These are phyloP conservation scores for Sporothrix phasma DNA, from an alignment of 2,329 filamentous ascomycete genomes.

Conservation along the genomic window DNA sequence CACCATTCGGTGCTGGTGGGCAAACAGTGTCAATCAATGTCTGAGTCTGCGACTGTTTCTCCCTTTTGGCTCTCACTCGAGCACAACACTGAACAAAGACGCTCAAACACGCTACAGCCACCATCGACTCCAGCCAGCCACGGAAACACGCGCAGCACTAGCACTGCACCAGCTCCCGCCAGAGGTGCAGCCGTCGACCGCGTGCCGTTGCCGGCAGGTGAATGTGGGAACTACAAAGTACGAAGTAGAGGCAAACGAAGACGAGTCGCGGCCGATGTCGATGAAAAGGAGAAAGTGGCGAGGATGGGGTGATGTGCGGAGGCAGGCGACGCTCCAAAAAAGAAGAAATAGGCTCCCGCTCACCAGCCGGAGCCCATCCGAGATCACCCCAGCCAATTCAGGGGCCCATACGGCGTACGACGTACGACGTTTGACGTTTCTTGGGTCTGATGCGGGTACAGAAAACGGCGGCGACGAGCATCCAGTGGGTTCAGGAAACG, in stretches of 20 bases:
- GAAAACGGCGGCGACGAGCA: too few relatives aligned
- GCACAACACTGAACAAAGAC: not conserved
- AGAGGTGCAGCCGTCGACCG: not conserved
- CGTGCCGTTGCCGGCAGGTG: not conserved
- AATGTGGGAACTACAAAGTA: too few relatives aligned
- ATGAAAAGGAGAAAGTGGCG: not conserved
- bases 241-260: too few relatives aligned
- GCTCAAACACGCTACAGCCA: not conserved
- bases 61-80: not conserved
- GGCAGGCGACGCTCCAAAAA: not conserved
- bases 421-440: too few relatives aligned
- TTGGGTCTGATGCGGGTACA: too few relatives aligned
- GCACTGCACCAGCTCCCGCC: not conserved
- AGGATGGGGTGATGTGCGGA: not conserved
- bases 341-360: not conserved
- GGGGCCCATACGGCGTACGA: conserved; percentile 3
- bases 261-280: too few relatives aligned
- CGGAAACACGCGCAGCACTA: not conserved
- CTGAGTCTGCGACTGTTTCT: not conserved
- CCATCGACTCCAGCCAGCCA: not conserved
- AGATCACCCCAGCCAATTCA: not conserved
- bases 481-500: not conserved
- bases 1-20: not conserved
- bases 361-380: conserved; percentile 1
- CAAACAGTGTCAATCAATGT: too few relatives aligned